Conservation (phyloP, 2,329 filamentous ascomycete species). For the Cercospora sojina region DNA sequence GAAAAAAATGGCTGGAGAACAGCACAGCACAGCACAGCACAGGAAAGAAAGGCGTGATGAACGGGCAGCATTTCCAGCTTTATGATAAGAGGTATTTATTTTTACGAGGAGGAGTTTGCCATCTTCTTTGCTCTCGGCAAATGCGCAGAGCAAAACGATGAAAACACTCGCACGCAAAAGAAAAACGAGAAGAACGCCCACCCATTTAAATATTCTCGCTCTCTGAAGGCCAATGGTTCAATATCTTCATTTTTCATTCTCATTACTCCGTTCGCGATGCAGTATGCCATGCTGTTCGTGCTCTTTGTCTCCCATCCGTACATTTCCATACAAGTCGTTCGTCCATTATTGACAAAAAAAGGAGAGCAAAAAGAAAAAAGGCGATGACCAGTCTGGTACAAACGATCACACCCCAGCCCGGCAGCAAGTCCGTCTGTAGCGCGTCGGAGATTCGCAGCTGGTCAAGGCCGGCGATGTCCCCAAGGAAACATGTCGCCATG, state of each 20-base stretch:
- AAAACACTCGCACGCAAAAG: not conserved
- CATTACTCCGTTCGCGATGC: not conserved
- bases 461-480: not conserved
- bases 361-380: not conserved
- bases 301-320: not conserved
- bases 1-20: not conserved
- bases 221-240: not conserved
- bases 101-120: not conserved
- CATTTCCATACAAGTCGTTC: not conserved
- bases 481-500: not conserved
- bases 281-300: not conserved
- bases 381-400: not conserved
- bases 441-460: not conserved
- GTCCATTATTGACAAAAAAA: not conserved
- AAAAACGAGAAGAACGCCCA: not conserved
- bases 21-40: too few relatives aligned
- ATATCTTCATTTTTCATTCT: not conserved
- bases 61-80: too few relatives aligned
- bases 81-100: too few relatives aligned
- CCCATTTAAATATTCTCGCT: not conserved
- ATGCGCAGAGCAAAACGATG: not conserved
- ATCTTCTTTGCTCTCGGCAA: not conserved
- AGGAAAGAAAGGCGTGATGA: too few relatives aligned
- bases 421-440: not conserved
- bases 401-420: not conserved